Evolutionary conservation across 2,329 filamentous ascomycete genomes (phyloP).

Genomic region (Sphaerulina populicola): DNA sequence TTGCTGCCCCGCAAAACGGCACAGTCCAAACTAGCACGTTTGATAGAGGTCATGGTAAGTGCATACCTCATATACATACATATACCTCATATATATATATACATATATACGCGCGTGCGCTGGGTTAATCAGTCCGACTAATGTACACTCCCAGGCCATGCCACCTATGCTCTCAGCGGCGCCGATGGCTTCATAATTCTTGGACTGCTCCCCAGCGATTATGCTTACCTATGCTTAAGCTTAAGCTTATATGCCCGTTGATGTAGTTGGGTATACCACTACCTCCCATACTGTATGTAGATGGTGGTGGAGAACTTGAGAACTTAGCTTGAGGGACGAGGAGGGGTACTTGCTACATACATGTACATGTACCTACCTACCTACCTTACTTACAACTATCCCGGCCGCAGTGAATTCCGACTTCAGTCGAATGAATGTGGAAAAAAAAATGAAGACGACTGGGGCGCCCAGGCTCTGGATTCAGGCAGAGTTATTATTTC

Average conservation of each 20-base stretch:
- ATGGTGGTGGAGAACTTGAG: slow-evolving; percentile 12
- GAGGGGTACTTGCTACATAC: too few species aligned
- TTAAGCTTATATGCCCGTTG: slow-evolving; percentile 11
- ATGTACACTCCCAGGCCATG: slow-evolving; percentile 5
- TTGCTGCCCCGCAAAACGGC: slow-evolving; percentile 1
- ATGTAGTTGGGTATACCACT: slow-evolving; percentile 14
- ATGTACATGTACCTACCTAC: too few species aligned
- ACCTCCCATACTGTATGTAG: too few species aligned
- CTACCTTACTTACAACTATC: too few species aligned
- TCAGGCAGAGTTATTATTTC: too few species aligned
- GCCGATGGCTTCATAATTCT: slow-evolving; percentile 17
- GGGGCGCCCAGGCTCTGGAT: too few species aligned
- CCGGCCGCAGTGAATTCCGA: too few species aligned
- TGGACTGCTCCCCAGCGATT: slow-evolving; percentile 2
- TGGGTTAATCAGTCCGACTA: background rate
- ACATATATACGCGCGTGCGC: background rate
- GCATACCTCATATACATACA: too few species aligned
- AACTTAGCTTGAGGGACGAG: slow-evolving; percentile 13
- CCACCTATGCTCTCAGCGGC: slow-evolving; percentile 17
- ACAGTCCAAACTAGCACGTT: slow-evolving; percentile 12
- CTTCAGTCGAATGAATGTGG: too few species aligned
- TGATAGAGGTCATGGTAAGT: slow-evolving; percentile 17
- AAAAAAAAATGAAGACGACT: too few species aligned
- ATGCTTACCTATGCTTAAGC: too few species aligned
- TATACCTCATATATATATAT: too few species aligned